phyloP scores from a whole-genome alignment of 2,329 filamentous ascomycete genomes.

The Aspergillus ibericus region DNA sequence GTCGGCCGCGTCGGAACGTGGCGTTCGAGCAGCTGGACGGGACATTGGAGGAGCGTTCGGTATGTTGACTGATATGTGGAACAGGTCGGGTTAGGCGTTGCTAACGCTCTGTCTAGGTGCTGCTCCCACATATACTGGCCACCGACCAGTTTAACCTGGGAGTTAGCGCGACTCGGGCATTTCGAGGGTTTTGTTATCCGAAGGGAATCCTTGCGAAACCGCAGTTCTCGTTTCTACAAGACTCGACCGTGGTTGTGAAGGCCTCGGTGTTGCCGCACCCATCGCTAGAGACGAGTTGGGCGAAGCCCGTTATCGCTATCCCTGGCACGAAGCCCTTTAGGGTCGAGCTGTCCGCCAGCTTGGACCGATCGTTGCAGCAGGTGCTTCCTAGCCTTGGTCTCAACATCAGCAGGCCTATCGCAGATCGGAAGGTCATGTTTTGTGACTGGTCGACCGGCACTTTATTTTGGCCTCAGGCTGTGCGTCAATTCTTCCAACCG shows the following conservation, averaged over 20 bases:
- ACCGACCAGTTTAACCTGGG: slow-evolving; percentile 34
- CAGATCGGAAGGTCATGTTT: slow-evolving; percentile 30
- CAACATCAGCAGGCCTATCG: slow-evolving; percentile 33
- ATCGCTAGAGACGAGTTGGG: slow-evolving; percentile 29
- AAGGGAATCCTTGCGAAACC: slow-evolving; percentile 30
- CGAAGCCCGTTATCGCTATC: slow-evolving; percentile 32
- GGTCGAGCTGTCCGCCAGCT: slow-evolving; percentile 29
- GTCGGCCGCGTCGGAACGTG: slow-evolving; percentile 22
- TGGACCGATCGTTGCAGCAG: slow-evolving; percentile 29
- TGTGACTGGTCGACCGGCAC: slow-evolving; percentile 41
- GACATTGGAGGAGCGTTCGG: slow-evolving; percentile 25
- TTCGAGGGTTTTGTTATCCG: slow-evolving; percentile 27
- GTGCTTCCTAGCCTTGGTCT: slow-evolving; percentile 33
- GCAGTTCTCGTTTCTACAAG: slow-evolving; percentile 34
- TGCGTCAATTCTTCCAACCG: slow-evolving; percentile 25
- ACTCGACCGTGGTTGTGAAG: slow-evolving; percentile 30
- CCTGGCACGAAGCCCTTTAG: slow-evolving; percentile 36
- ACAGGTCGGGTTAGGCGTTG: neutral
- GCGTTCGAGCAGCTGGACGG: slow-evolving; percentile 29
- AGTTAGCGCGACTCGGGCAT: slow-evolving; percentile 30
- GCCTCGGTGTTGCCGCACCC: slow-evolving; percentile 34
- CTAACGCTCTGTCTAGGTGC: slow-evolving; percentile 26
- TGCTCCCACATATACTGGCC: slow-evolving; percentile 29
- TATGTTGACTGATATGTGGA: slow-evolving; percentile 17
- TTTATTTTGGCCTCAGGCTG: slow-evolving; percentile 33